phyloP scores from a whole-genome alignment of 2,329 filamentous ascomycete genomes.

The Laburnicola sp. region DNA sequence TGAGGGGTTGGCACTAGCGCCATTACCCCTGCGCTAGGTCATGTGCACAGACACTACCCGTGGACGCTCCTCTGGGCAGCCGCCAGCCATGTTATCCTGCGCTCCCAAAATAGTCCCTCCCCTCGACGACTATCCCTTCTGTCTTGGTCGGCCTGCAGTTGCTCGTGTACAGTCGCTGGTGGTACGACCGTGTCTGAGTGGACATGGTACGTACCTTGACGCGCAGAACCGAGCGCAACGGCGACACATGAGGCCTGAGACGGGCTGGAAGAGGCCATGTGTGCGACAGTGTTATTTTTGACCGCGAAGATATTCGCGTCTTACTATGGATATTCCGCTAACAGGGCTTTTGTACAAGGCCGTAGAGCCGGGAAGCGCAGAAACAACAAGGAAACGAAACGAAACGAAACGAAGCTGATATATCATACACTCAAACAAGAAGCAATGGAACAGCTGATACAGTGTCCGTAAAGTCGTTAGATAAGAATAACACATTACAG shows the following conservation, averaged over 20 bases:
- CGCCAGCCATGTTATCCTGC: slow-evolving; percentile 18
- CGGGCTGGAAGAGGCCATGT: slow-evolving; percentile 12
- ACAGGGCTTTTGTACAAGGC: slow-evolving; percentile 45
- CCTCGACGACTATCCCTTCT: slow-evolving; percentile 24
- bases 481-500: slow-evolving; percentile 44
- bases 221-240: slow-evolving; percentile 33
- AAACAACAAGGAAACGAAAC: slow-evolving; percentile 11
- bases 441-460: slow-evolving; percentile 20
- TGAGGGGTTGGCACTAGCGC: slow-evolving; percentile 20
- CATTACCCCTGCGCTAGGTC: slow-evolving; percentile 33
- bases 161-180: slow-evolving; percentile 20
- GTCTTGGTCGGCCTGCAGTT: slow-evolving; percentile 34
- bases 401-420: slow-evolving; percentile 20
- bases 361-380: slow-evolving; percentile 29
- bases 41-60: slow-evolving; percentile 29
- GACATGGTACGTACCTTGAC: slow-evolving; percentile 27
- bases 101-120: slow-evolving; percentile 20
- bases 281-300: slow-evolving; percentile 20
- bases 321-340: slow-evolving; percentile 40
- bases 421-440: slow-evolving; percentile 40
- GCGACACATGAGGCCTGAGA: slow-evolving; percentile 23
- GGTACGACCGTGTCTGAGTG: slow-evolving; percentile 25
- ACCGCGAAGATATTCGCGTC: slow-evolving; percentile 13
- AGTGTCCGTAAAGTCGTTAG: slow-evolving; percentile 37
- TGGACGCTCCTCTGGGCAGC: slow-evolving; percentile 39